Base-by-base conservation (phyloP, 1,284 basidiomycete species). In the Fomitopsis schrenkii region DNA sequence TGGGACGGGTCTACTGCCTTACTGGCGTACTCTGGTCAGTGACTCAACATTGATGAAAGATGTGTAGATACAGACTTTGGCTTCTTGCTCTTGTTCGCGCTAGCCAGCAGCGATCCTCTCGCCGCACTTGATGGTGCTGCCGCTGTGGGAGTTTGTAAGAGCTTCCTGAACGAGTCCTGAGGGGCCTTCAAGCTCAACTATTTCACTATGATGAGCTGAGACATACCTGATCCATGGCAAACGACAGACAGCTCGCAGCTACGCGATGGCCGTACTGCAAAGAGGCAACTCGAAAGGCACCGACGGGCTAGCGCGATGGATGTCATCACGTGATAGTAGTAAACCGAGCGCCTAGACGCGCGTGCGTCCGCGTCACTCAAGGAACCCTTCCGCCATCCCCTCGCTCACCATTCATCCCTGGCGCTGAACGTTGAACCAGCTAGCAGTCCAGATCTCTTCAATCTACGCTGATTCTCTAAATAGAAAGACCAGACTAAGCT, bases 1-100 rank as follows among this genome's bases (percentile, higher is more conserved):
- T 71, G 59, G 12, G 66, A 61, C n/a, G 66, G 42, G 41, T 68
- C 66, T 12, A 66, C 64, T 1, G 66, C 62, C 68, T 74, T 74
- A 58, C 70, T 64, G 33, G 58, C 44, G 35, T 1, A 14, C 26
- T 15, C 15, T 26, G 58, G 19, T 54, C 52, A 54, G 52, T 6
- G n/a, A 14, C 17, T 9, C 10, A 8, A 10, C 30, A 10, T 15
- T 15, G 9, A 8, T 38, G n/a, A 1, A 10, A 9, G 10, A 12
- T 19, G n/a, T 22, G 8, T 12, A 8, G 2, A 10, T 33, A 40
- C 52, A 5, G n/a, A 54, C 52, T 22, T 22, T 22, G 22, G 22
- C 22, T 30, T 26, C 22, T 54, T 54, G 8, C 10, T 15, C 35
- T 54, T 54, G 35, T 12, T 54, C 12, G 35, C 19, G 33, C 15